phyloP scores from a whole-genome alignment of 371 early-diverging fungal genomes.

The Saksenaea vasiformis region DNA sequence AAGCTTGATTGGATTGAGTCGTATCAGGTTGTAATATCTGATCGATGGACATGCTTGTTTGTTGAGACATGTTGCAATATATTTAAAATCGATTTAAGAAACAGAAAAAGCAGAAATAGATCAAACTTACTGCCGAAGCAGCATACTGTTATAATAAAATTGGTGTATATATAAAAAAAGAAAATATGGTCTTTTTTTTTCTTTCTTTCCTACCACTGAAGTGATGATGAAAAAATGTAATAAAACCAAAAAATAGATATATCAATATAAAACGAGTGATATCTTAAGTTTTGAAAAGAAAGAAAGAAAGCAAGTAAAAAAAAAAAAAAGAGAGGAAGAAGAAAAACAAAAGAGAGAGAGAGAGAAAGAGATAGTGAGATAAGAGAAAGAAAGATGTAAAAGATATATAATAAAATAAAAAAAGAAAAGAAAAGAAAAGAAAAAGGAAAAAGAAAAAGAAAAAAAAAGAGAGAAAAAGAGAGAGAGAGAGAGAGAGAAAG shows the following conservation, averaged over 20 bases:
- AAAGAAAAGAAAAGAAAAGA: background rate
- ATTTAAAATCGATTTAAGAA: background rate
- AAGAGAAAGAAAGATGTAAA: background rate
- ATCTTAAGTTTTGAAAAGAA: background rate
- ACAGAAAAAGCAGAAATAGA: background rate
- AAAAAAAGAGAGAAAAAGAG: background rate
- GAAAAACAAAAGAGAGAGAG: background rate
- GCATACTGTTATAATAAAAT: background rate
- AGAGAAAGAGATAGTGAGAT: background rate
- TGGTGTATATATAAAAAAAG: no score
- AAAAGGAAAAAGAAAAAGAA: background rate
- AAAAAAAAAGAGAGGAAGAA: background rate
- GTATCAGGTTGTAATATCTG: conserved; percentile 15
- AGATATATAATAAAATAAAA: background rate
- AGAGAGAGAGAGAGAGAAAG: background rate
- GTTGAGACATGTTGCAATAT: conserved; percentile 18
- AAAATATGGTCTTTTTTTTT: background rate
- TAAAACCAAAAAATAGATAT: background rate
- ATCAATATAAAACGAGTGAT: background rate
- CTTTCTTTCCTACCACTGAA: background rate
- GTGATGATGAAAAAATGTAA: background rate
- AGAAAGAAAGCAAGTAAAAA: conserved; percentile 1
- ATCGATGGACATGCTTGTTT: conserved; percentile 34
- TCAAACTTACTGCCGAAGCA: conserved; percentile 7
- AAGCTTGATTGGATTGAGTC: conserved; percentile 12